Conservation (phyloP, 371 early-diverging fungal genomes). For the Batkoa obscura region DNA sequence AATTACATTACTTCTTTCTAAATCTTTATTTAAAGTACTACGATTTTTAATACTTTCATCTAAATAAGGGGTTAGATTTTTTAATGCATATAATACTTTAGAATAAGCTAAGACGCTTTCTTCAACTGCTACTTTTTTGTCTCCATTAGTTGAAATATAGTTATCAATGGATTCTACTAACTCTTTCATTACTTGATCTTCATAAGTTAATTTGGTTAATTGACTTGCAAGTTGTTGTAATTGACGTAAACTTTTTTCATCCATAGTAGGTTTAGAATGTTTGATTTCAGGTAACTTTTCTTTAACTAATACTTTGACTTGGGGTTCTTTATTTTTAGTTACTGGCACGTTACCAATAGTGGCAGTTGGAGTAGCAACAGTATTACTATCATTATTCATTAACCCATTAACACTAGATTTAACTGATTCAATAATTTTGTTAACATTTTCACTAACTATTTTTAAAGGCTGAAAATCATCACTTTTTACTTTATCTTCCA, state of each 20-base stretch:
- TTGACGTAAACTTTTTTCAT: too few relatives aligned
- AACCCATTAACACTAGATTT: background rate
- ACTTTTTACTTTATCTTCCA: background rate
- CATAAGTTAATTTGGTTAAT: too few relatives aligned
- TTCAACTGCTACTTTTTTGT: too few relatives aligned
- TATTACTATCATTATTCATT: background rate
- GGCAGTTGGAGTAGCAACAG: background rate
- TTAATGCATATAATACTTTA: background rate
- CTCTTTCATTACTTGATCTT: too few relatives aligned
- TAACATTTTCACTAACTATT: background rate
- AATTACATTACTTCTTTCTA: background rate
- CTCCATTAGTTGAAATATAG: too few relatives aligned
- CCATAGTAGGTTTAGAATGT: too few relatives aligned
- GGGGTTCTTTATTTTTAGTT: background rate
- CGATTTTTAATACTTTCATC: background rate
- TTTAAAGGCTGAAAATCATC: background rate
- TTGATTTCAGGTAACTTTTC: too few relatives aligned
- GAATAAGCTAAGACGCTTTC: too few relatives aligned
- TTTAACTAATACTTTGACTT: too few relatives aligned
- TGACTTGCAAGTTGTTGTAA: too few relatives aligned
- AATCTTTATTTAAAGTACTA: background rate
- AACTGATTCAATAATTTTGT: background rate
- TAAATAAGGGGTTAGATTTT: background rate
- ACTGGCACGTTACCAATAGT: background rate
- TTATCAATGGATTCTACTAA: too few relatives aligned